Conservation (phyloP, 768 basidiomycete genomes). For the Scleroderma bovista region DNA sequence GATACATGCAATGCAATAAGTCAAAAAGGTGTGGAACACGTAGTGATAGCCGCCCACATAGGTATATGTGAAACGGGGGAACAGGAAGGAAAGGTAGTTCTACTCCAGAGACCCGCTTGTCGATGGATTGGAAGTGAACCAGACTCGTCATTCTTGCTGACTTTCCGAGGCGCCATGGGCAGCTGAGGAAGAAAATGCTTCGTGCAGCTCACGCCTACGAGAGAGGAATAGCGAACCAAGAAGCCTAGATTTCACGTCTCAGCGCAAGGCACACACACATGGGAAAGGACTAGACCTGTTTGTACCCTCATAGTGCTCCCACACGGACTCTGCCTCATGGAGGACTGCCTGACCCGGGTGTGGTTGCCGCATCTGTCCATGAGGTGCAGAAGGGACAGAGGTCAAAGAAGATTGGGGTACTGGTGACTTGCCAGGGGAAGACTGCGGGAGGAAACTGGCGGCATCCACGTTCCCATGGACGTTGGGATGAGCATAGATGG, state of each 20-base stretch:
- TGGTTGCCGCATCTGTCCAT: background rate
- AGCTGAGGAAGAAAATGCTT: background rate
- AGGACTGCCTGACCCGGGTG: slow-evolving; percentile 12
- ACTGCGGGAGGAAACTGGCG: background rate
- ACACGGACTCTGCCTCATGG: slow-evolving; percentile 43
- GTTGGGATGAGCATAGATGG: background rate
- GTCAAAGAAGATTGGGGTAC: background rate
- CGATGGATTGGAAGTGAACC: too few species aligned
- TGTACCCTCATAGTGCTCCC: slow-evolving; percentile 54
- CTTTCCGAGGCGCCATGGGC: background rate
- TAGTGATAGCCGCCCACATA: background rate
- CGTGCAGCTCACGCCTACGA: slow-evolving; percentile 38
- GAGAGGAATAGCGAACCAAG: slow-evolving; percentile 63
- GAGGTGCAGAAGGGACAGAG: slow-evolving; percentile 1
- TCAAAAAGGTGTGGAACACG: background rate
- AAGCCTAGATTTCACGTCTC: slow-evolving; percentile 36
- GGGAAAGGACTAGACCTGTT: slow-evolving; percentile 47
- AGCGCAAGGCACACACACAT: slow-evolving; percentile 2
- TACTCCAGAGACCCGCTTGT: too few species aligned
- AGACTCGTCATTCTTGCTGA: slow-evolving; percentile 4
- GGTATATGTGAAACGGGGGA: too few species aligned
- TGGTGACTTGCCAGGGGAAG: slow-evolving; percentile 3
- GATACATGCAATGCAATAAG: background rate
- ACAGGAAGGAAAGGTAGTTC: too few species aligned
- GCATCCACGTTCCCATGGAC: background rate